Conservation (phyloP, 352 stramenopile genomes). For the Pythium utonaiense region DNA sequence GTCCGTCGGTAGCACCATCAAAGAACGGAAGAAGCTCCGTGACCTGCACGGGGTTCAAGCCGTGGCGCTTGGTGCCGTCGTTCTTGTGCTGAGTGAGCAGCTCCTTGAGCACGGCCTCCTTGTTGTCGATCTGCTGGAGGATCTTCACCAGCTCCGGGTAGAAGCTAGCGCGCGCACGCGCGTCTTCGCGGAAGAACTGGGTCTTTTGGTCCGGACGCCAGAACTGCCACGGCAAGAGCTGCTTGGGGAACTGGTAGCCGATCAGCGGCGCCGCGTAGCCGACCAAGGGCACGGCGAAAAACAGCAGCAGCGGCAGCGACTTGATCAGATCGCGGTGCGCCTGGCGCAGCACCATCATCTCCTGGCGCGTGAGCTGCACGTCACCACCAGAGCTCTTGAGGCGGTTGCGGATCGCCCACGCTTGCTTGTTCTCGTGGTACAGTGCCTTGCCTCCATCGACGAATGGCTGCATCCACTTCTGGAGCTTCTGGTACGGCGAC, state of each 20-base stretch:
- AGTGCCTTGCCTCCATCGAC: conserved; percentile 64
- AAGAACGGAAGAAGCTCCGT: conserved; percentile 67
- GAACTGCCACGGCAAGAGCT: conserved; percentile 83
- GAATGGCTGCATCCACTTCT: conserved; percentile 83
- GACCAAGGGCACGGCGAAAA: conserved; percentile 69
- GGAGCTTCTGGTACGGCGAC: conserved; percentile 67
- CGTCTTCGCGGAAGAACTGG: conserved; percentile 76
- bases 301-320: conserved; percentile 67
- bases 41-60: conserved; percentile 52
- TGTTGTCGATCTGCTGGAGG: conserved; percentile 61
- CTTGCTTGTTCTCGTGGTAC: conserved; percentile 73
- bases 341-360: conserved; percentile 82
- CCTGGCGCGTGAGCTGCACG: conserved; percentile 45
- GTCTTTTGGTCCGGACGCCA: conserved; percentile 81
- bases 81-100: conserved; percentile 31
- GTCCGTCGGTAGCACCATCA: conserved; percentile 24
- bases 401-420: conserved; percentile 61
- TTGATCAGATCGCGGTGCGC: conserved; percentile 83
- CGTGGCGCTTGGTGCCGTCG: conserved; percentile 8
- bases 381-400: conserved; percentile 35
- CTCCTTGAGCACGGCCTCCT: conserved; percentile 44
- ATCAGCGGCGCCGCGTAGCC: conserved; percentile 74
- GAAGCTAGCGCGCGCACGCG: conserved; percentile 39
- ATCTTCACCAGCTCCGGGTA: conserved; percentile 59
- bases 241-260: conserved; percentile 84